Conservation (phyloP, 2,329 filamentous ascomycete species). For the Ophiostoma novo-ulmi region DNA sequence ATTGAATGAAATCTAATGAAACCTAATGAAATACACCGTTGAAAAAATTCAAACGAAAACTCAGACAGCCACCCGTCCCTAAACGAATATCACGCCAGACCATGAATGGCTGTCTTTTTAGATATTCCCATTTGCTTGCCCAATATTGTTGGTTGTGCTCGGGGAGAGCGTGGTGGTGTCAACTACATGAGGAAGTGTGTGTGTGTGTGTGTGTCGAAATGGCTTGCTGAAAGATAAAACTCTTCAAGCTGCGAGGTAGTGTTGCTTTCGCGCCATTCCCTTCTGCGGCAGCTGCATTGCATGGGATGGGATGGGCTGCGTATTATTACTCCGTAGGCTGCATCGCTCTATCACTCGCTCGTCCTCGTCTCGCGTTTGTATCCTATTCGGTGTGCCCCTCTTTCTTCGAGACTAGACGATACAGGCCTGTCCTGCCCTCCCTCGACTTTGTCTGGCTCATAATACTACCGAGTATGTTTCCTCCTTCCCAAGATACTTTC, state of each 20-base stretch:
- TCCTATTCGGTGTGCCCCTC: neutral
- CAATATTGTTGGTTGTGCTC: conserved; percentile 7
- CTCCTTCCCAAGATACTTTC: neutral
- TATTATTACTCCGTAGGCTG: neutral
- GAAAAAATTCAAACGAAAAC: conserved; percentile 18
- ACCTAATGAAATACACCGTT: neutral
- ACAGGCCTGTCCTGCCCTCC: neutral
- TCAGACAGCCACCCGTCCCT: conserved; percentile 20
- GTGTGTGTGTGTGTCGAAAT: neutral
- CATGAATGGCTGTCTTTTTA: conserved; percentile 22
- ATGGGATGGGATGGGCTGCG: neutral
- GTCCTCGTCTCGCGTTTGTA: neutral
- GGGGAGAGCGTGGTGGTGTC: conserved; percentile 18
- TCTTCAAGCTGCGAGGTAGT: conserved; percentile 10
- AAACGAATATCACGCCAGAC: conserved; percentile 22
- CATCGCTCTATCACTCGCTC: neutral
- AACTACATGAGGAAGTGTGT: neutral
- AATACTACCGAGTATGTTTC: too few species aligned
- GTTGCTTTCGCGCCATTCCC: conserved; percentile 11
- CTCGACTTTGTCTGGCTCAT: too few species aligned
- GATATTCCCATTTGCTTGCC: neutral
- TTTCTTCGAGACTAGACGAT: too few species aligned
- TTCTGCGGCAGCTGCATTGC: conserved; percentile 10
- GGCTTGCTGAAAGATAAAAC: neutral
- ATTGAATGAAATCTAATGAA: neutral